These are phyloP conservation scores for Leccinum subgranulosum DNA, from an alignment of 768 basidiomycete genomes.

Conservation along the genomic window DNA sequence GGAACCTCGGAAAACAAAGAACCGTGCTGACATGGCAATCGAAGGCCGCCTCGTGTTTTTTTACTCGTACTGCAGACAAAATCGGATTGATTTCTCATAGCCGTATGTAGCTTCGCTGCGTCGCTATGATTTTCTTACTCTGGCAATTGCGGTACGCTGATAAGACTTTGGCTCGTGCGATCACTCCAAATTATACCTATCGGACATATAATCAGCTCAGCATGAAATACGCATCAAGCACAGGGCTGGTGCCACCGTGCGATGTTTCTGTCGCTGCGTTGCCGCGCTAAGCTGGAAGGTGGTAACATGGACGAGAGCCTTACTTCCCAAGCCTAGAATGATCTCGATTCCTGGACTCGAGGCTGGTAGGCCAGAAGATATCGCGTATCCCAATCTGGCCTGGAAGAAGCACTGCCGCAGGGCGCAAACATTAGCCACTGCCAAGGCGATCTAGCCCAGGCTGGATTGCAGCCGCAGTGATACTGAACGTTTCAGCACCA, in stretches of 20 bases:
- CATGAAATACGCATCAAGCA: background rate
- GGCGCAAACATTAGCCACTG: background rate
- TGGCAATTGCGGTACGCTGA: background rate
- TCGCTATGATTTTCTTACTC: background rate
- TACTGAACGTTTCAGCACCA: background rate
- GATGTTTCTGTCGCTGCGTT: background rate
- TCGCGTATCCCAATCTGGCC: background rate
- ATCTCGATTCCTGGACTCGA: background rate
- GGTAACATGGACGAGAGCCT: background rate
- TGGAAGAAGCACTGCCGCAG: background rate
- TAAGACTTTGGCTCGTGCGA: background rate
- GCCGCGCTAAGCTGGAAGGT: background rate
- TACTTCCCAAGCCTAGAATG: background rate
- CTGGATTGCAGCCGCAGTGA: background rate
- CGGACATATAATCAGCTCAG: background rate
- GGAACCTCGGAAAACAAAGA: background rate
- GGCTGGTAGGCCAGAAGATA: background rate
- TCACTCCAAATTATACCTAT: background rate
- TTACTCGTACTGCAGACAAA: conserved; percentile 12
- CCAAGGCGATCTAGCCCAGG: background rate
- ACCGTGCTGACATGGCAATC: background rate
- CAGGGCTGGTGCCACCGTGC: background rate
- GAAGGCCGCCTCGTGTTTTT: conserved; percentile 9
- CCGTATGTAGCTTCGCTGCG: background rate
- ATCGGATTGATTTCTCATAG: background rate